phyloP scores from a whole-genome alignment of 2,329 filamentous ascomycete species.

The Aureobasidium namibiae region DNA sequence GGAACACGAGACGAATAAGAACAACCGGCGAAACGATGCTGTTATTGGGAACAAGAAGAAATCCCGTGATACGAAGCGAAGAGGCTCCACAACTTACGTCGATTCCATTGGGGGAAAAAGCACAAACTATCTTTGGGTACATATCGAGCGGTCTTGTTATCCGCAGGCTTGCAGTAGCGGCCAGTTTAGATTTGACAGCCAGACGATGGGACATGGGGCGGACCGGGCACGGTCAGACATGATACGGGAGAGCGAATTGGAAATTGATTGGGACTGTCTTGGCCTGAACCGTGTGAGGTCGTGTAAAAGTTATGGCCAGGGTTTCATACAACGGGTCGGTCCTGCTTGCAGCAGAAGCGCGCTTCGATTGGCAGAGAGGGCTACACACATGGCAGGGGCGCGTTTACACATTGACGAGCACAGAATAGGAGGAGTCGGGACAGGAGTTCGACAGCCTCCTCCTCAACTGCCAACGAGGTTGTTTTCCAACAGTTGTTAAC shows the following conservation, averaged over 20 bases:
- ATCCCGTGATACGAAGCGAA: constrained; percentile 14
- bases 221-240: constrained; percentile 11
- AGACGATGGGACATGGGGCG: constrained; percentile 12
- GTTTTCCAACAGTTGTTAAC: background rate
- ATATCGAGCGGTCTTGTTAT: constrained; percentile 12
- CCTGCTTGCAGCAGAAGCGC: background rate
- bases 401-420: background rate
- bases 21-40: constrained; percentile 4
- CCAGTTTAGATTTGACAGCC: constrained; percentile 12
- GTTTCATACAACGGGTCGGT: background rate
- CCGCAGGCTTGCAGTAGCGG: constrained; percentile 13
- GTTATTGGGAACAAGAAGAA: constrained; percentile 13
- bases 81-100: constrained; percentile 14
- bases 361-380: background rate
- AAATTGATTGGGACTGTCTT: constrained; percentile 11
- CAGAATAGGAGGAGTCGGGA: background rate
- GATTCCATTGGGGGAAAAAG: constrained; percentile 14
- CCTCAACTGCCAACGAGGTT: background rate
- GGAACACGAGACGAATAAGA: constrained; percentile 14
- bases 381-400: background rate
- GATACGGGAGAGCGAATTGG: constrained; percentile 11
- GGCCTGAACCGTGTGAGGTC: constrained; percentile 5
- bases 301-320: constrained; percentile 3
- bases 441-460: background rate
- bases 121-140: constrained; percentile 14